These are phyloP conservation scores for Elaeis guineensis DNA, from an alignment of 176 grass and related monocot genomes.

Conservation along the genomic window DNA sequence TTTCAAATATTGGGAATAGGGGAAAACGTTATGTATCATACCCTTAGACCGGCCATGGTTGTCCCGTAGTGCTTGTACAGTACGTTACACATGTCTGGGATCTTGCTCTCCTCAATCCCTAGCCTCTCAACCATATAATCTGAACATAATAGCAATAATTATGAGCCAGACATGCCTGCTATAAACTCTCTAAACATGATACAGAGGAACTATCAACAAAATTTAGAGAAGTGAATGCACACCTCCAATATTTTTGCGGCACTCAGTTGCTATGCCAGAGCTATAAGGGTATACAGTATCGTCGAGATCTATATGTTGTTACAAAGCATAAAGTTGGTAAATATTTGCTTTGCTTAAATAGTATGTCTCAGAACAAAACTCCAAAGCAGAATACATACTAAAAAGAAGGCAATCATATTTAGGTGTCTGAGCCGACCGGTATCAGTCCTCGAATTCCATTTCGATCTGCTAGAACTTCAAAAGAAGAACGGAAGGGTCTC, in stretches of 20 bases:
- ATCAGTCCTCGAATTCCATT: slow-evolving; percentile 51
- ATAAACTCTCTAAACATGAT: neutral
- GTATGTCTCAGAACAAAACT: too few relatives aligned
- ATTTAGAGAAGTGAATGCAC: neutral
- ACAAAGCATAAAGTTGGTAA: too few relatives aligned
- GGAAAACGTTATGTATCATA: neutral
- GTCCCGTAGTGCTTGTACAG: too few relatives aligned
- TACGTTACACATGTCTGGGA: too few relatives aligned
- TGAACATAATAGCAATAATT: slow-evolving; percentile 2
- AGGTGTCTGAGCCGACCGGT: slow-evolving; percentile 27
- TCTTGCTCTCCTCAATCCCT: slow-evolving; percentile 47
- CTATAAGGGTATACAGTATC: slow-evolving; percentile 71
- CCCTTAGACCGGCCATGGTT: too few relatives aligned
- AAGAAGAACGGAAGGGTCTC: too few relatives aligned
- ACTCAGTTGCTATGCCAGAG: too few relatives aligned
- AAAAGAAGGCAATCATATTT: slow-evolving; percentile 78
- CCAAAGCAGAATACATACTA: slow-evolving; percentile 24
- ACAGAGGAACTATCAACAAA: neutral
- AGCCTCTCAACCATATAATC: slow-evolving; percentile 81
- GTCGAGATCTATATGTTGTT: slow-evolving; percentile 46
- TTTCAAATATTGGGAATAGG: neutral
- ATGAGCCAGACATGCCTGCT: too few relatives aligned
- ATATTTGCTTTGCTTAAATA: too few relatives aligned
- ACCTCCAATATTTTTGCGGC: too few relatives aligned
- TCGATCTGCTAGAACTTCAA: too few relatives aligned